Percentiles rank a stretch among this genome's conserved stretches.
Evolutionary conservation across 1,139 yeast species (phyloP).

Genomic region (Kodamaea sp.): DNA sequence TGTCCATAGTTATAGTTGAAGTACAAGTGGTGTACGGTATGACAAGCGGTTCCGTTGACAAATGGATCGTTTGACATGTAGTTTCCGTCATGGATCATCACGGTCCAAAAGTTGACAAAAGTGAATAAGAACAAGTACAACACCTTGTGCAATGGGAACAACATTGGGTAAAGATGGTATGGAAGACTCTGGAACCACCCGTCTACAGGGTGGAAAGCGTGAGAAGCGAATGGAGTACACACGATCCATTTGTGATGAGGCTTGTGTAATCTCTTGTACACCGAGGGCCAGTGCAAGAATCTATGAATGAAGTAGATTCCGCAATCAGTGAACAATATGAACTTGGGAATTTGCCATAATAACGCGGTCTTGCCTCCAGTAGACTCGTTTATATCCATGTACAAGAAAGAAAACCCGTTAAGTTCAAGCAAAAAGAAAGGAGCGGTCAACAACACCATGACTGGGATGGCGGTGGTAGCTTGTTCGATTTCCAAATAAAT

Average conservation of each 20-base stretch:
- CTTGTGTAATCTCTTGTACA: conserved; percentile 85
- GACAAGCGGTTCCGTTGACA: conserved; percentile 97
- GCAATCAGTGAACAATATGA: conserved; percentile 89
- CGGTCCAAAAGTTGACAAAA: conserved; percentile 96
- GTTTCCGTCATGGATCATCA: conserved; percentile 97
- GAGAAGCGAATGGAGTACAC: conserved; percentile 97
- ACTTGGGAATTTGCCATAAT: conserved; percentile 66
- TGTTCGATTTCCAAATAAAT: conserved; percentile 77
- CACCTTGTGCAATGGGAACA: conserved; percentile 90
- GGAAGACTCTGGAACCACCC: conserved; percentile 93
- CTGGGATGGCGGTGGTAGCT: conserved; percentile 81
- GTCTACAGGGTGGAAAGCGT: conserved; percentile 98
- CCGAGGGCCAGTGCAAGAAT: conserved; percentile 85
- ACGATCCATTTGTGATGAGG: conserved; percentile 99
- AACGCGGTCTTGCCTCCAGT: conserved; percentile 71
- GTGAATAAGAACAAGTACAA: conserved; percentile 80
- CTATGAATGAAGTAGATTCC: conserved; percentile 91
- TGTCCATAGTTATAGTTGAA: conserved; percentile 98
- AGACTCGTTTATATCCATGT: conserved; percentile 62
- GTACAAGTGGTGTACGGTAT: conserved; percentile 92
- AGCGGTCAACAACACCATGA: conserved; percentile 80
- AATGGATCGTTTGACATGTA: conserved; percentile 91
- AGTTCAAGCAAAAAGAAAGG: conserved; percentile 89
- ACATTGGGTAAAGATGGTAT: conserved; percentile 84
- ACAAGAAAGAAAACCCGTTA: conserved; percentile 78